A percentile compares a stretch with the other conserved stretches of the same genome.
phyloP scores from a whole-genome alignment of 768 basidiomycete genomes.

The Leucogyrophana mollusca region DNA sequence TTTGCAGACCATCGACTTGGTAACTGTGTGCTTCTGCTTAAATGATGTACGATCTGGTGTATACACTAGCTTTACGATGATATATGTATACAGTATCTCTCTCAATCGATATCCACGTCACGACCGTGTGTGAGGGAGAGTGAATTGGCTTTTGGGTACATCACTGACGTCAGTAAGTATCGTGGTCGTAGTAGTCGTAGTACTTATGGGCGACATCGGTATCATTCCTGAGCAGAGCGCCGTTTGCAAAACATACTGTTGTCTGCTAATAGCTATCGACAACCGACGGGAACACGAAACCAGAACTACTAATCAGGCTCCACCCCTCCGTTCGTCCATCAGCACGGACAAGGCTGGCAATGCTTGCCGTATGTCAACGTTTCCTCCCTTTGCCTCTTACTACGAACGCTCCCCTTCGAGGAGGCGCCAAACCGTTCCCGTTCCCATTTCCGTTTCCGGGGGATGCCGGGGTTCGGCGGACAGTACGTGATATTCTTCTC shows the following conservation, averaged over 20 bases:
- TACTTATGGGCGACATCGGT: too few relatives aligned
- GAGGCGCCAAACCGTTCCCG: too few relatives aligned
- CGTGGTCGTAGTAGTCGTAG: too few relatives aligned
- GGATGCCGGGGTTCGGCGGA: conserved; percentile 47
- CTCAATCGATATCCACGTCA: too few relatives aligned
- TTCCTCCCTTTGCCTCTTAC: conserved; percentile 36
- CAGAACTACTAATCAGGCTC: conserved; percentile 64
- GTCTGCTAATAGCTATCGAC: conserved; percentile 11
- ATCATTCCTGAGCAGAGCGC: background rate
- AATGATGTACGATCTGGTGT: too few relatives aligned
- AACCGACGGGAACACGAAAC: conserved; percentile 51
- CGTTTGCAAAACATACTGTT: conserved; percentile 1
- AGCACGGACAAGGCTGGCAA: conserved; percentile 75
- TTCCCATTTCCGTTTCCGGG: conserved; percentile 2
- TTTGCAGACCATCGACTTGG: too few relatives aligned
- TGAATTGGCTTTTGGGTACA: too few relatives aligned
- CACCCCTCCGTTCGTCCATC: conserved; percentile 81
- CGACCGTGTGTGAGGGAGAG: too few relatives aligned
- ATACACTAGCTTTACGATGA: too few relatives aligned
- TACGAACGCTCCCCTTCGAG: conserved; percentile 18
- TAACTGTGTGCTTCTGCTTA: too few relatives aligned
- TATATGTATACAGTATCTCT: too few relatives aligned
- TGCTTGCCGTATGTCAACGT: conserved; percentile 81
- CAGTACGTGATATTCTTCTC: conserved; percentile 69
- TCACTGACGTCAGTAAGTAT: too few relatives aligned